Evolutionary conservation across 805 yeast genomes (phyloP).

Genomic region (Kuraishia hungarica): DNA sequence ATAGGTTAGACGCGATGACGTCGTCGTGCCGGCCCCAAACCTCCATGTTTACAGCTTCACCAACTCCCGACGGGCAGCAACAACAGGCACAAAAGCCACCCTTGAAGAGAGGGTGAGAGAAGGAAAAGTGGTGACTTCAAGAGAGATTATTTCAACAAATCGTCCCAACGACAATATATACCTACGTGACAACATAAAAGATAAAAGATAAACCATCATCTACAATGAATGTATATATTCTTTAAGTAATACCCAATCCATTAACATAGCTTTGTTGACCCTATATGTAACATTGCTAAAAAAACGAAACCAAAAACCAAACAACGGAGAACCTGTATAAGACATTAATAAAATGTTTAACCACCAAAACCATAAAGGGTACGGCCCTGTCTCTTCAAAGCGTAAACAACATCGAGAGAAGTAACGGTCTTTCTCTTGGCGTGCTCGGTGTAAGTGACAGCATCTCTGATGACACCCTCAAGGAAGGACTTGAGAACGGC

Average conservation of each 20-base stretch:
- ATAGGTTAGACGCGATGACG: not conserved
- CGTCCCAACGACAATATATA: too few relatives aligned
- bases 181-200: too few relatives aligned
- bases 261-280: not conserved
- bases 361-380: slow-evolving; percentile 99
- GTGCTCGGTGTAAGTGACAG: slow-evolving; percentile 99
- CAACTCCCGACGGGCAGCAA: not conserved
- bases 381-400: slow-evolving; percentile 99
- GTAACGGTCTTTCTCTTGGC: slow-evolving; percentile 99
- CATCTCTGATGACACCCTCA: slow-evolving; percentile 96
- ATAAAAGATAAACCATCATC: too few relatives aligned
- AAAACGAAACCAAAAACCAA: not conserved
- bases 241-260: not conserved
- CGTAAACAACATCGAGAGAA: slow-evolving; percentile 96
- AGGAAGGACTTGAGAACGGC: slow-evolving; percentile 92
- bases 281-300: not conserved
- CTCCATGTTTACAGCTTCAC: not conserved
- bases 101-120: too few relatives aligned
- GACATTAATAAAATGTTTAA: slow-evolving; percentile 33
- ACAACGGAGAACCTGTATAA: not conserved
- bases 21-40: not conserved
- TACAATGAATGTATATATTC: not conserved
- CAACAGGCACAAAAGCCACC: too few relatives aligned
- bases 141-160: too few relatives aligned
- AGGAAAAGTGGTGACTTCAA: not conserved